Evolutionary conservation across 2,329 filamentous ascomycete genomes (phyloP).

Genomic region (Diplodia intermedia): DNA sequence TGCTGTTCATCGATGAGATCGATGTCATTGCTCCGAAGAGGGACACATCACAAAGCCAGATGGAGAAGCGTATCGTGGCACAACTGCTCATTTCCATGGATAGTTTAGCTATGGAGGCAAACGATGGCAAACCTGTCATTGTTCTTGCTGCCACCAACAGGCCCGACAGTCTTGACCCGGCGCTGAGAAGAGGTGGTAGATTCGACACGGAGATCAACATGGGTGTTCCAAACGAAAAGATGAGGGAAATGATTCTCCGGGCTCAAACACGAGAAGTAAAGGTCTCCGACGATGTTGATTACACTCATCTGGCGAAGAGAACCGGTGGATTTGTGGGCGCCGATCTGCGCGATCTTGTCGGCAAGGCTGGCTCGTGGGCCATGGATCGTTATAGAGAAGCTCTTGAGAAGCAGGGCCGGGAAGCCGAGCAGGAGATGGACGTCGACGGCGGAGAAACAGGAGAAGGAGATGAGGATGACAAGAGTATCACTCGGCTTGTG

Average conservation of each 20-base stretch:
- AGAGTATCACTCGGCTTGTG: conserved; percentile 55
- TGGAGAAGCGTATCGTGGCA: conserved; percentile 85
- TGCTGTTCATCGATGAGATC: conserved; percentile 92
- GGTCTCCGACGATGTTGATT: conserved; percentile 74
- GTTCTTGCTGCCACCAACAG: conserved; percentile 91
- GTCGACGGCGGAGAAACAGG: conserved; percentile 49
- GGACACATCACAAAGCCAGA: conserved; percentile 82
- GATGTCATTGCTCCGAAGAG: conserved; percentile 89
- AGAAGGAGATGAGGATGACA: conserved; percentile 37
- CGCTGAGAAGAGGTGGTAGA: conserved; percentile 73
- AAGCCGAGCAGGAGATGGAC: conserved; percentile 57
- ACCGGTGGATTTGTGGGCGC: conserved; percentile 94
- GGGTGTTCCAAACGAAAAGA: conserved; percentile 80
- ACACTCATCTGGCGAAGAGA: conserved; percentile 74
- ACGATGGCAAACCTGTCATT: conserved; percentile 79
- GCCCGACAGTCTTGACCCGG: conserved; percentile 84
- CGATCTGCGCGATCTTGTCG: conserved; percentile 77
- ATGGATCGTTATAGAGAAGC: conserved; percentile 66
- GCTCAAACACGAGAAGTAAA: conserved; percentile 72
- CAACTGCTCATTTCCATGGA: conserved; percentile 89
- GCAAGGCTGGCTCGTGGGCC: conserved; percentile 69
- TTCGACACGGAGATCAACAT: conserved; percentile 89
- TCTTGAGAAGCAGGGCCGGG: conserved; percentile 52
- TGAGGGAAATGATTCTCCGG: conserved; percentile 77
- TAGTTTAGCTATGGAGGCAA: conserved; percentile 72